phyloP scores from a whole-genome alignment of 345 rosid species.

The Sapria himalayana region DNA sequence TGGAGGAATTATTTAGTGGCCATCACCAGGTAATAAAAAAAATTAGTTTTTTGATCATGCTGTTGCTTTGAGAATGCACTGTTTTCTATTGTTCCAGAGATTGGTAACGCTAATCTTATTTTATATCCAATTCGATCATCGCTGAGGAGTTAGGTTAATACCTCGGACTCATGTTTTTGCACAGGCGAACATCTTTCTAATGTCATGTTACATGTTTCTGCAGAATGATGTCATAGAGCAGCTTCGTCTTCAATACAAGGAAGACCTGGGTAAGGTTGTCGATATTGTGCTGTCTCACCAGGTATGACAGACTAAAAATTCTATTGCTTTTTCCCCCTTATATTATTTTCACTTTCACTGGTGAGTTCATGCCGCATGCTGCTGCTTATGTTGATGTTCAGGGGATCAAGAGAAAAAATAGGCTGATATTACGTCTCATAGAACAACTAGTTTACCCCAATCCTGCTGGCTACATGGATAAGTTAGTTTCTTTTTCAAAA shows the following conservation, averaged over 20 bases:
- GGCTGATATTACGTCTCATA: slow-evolving; percentile 75
- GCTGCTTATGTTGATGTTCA: slow-evolving; percentile 14
- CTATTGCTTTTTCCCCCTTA: background rate
- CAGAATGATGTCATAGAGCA: slow-evolving; percentile 99
- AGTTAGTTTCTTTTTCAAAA: slow-evolving; percentile 68
- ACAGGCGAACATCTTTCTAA: no score
- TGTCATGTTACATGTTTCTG: no score
- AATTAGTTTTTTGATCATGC: no score
- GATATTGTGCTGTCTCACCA: slow-evolving; percentile 98
- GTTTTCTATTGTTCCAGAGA: no score
- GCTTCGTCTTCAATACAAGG: slow-evolving; percentile 86
- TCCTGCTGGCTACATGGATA: slow-evolving; percentile 96
- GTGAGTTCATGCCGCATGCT: no score
- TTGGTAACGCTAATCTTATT: no score
- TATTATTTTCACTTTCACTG: background rate
- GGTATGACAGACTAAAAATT: slow-evolving; percentile 38
- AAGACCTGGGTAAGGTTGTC: slow-evolving; percentile 78
- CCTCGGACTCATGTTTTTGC: no score
- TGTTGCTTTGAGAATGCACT: no score
- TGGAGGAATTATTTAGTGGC: slow-evolving; percentile 89
- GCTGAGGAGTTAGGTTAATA: no score
- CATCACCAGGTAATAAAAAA: no score
- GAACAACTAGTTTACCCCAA: slow-evolving; percentile 97
- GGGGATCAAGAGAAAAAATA: slow-evolving; percentile 91
- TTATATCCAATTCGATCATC: no score